Conservation (phyloP, 1,139 yeast species). For the Pichia norvegensis region DNA sequence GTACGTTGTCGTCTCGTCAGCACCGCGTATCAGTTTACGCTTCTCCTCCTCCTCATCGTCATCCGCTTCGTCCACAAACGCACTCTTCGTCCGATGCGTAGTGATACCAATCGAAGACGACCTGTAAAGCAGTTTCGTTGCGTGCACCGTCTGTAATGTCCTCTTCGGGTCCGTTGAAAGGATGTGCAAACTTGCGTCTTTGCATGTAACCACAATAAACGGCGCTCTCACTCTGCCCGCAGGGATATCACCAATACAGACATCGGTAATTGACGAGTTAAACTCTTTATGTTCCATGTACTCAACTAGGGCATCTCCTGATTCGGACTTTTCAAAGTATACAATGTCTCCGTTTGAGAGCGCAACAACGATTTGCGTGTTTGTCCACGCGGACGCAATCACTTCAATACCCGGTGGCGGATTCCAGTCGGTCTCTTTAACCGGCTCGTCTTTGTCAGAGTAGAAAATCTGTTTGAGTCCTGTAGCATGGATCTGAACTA, state of each 20-base stretch:
- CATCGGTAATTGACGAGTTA: slow-evolving; percentile 42
- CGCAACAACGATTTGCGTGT: slow-evolving; percentile 61
- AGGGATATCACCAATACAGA: slow-evolving; percentile 51
- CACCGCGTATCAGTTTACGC: neutral
- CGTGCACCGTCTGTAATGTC: slow-evolving; percentile 53
- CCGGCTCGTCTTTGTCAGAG: slow-evolving; percentile 22
- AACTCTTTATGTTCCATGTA: slow-evolving; percentile 57
- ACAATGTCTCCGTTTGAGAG: slow-evolving; percentile 68
- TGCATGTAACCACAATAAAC: slow-evolving; percentile 62
- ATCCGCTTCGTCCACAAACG: slow-evolving; percentile 9
- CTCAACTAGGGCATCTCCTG: slow-evolving; percentile 59
- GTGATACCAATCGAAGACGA: slow-evolving; percentile 44
- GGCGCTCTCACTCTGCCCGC: slow-evolving; percentile 43
- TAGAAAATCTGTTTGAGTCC: slow-evolving; percentile 63
- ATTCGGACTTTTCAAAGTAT: slow-evolving; percentile 68
- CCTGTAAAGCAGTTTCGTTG: slow-evolving; percentile 62
- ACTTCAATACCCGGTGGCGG: slow-evolving; percentile 77
- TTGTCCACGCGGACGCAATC: slow-evolving; percentile 51
- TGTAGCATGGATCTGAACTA: slow-evolving; percentile 65
- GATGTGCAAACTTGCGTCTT: slow-evolving; percentile 64
- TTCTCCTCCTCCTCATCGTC: slow-evolving; percentile 16
- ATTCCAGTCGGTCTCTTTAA: slow-evolving; percentile 56
- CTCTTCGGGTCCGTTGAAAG: slow-evolving; percentile 57
- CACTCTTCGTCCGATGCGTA: slow-evolving; percentile 29
- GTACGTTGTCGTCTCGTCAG: slow-evolving; percentile 25